Evolutionary conservation across 768 basidiomycete species (phyloP), one percentile per base, ranked within the genome.

Genomic region (Mycena venus): DNA sequence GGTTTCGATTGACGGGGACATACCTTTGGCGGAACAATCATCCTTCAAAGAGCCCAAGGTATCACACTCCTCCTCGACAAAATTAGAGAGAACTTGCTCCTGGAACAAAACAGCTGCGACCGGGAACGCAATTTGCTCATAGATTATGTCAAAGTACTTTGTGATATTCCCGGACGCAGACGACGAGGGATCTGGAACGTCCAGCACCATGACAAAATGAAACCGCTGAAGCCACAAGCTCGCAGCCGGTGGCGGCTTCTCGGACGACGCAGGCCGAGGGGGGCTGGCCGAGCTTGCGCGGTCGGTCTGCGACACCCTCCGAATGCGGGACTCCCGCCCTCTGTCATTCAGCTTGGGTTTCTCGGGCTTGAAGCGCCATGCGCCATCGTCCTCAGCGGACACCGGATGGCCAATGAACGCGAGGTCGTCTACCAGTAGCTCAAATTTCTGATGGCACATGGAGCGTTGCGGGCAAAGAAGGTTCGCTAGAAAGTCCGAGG

Each of bases 341-440:
- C 92, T 85, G 27, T 89, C 86, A 42, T 82, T 85, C 49, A 84
- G 72, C 76, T 90, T 90, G 62, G 80, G 76, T 75, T 89, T 91
- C 78, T 94, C 93, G n/a, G 86, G 85, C 79, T 89, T 91, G 81
- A 95, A 95, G 47, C 86, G 86, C 96, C 97, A 97, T 17, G 80
- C 86, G 1, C 93, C 95, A 76, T 93, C 92, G 32, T 86, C 79
- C 64, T 95, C 93, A 14, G 90, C 90, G 80, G 94, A 95, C 3
- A 99, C 96, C 2, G 98, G 98, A 82, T 99, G 97, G 0, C 98
- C 98, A 53, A 99, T 88, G 82, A 99, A 99, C 7, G 92, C 95
- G 29, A 99, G 88, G 78, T 97, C 93, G 80, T 99, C 97, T 29
- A 98, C 93, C 47, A 95, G 84, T 34, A 99, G 90, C 81, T 98